Evolutionary conservation across 129 eudicot species (phyloP).

Genomic region (Ambrosia trifida): DNA sequence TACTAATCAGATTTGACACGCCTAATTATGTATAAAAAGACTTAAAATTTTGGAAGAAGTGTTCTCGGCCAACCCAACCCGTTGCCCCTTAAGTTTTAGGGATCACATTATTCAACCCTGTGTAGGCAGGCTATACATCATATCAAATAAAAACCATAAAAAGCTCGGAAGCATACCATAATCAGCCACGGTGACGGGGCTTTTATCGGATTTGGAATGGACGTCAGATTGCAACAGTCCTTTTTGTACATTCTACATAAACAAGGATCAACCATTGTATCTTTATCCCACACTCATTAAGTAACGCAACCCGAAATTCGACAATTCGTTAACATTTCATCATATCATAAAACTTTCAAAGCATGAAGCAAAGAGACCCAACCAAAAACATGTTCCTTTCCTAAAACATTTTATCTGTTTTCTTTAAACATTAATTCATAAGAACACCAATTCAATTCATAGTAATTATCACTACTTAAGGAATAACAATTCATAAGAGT

Average conservation of each 20-base stretch:
- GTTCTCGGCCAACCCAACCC: neutral
- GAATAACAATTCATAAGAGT: too few species aligned
- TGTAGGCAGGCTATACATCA: neutral
- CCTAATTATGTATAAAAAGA: neutral
- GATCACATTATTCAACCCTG: neutral
- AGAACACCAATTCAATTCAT: too few species aligned
- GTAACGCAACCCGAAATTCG: neutral
- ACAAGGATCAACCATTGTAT: constrained; percentile 11
- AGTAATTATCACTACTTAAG: too few species aligned
- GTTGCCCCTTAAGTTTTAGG: neutral
- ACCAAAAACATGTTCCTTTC: constrained; percentile 13
- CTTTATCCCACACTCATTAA: neutral
- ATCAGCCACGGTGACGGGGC: constrained; percentile 97
- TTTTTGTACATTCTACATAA: constrained; percentile 85
- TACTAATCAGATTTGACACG: neutral
- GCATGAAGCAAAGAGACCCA: neutral
- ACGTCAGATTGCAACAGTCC: constrained; percentile 87
- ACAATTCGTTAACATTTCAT: neutral
- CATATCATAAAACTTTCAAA: neutral
- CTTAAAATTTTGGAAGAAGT: neutral
- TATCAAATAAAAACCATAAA: neutral
- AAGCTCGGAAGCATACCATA: constrained; percentile 52
- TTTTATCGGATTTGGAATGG: constrained; percentile 84
- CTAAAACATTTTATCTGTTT: neutral
- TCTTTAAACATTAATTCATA: neutral